Conservation (phyloP, 495 filamentous ascomycete species). For the Penicillium malachiteum region DNA sequence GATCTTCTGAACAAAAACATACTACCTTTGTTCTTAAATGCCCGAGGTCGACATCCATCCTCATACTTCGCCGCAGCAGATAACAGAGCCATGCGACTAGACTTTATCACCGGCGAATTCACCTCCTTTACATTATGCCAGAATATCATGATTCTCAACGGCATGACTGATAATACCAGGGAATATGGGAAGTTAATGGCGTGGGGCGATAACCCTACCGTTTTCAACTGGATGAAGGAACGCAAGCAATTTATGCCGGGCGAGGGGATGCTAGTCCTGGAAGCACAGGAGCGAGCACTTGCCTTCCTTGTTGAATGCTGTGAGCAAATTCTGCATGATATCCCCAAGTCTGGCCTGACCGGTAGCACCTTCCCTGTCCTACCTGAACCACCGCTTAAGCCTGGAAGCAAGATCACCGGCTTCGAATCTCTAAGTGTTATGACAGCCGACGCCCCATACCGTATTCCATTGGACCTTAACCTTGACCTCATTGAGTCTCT, state of each 20-base stretch:
- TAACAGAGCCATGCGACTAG: not conserved
- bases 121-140: not conserved
- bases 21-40: conserved; percentile 18
- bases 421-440: not conserved
- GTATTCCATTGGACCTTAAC: not conserved
- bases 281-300: conserved; percentile 38
- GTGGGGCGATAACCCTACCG: not conserved
- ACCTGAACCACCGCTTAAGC: not conserved
- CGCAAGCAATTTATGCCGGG: conserved; percentile 33
- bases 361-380: not conserved
- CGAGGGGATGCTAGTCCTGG: conserved; percentile 44
- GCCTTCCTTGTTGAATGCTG: conserved; percentile 49
- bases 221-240: not conserved
- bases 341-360: not conserved
- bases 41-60: not conserved
- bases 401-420: not conserved
- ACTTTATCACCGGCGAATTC: not conserved
- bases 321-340: conserved; percentile 1
- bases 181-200: not conserved
- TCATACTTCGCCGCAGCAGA: not conserved
- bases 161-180: not conserved
- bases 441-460: not conserved
- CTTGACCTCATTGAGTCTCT: conserved; percentile 15
- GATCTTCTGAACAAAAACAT: conserved; percentile 46
- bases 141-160: not conserved